Evolutionary conservation across 83 land plant genomes (phyloP), one percentile per base, ranked within the genome.

Genomic region (Picea abies): DNA sequence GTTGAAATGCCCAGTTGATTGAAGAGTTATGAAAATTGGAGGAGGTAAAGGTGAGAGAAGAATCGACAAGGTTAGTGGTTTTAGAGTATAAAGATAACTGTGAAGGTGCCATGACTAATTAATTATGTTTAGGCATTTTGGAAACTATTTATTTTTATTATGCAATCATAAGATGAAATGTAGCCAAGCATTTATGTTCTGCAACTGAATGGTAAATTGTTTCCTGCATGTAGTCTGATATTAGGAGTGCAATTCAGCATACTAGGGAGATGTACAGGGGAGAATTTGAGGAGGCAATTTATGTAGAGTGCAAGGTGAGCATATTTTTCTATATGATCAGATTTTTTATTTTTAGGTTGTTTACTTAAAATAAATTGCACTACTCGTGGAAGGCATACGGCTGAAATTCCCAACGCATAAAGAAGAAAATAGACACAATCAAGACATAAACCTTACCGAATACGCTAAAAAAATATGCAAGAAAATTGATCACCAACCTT

Each of bases 261-360:
- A 84, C 82, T 49, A 63, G 70, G 77, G 60, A 76, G 63, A 81
- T 79, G 86, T 90, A 90, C 72, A 83, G 63, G 75, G 81, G 41
- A 80, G 84, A 86, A 71, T 86, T 91, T 82, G 87, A 86, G 63
- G 84, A 92, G 16, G 84, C 87, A 35, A 87, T 82, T 10, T 80
- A 63, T 84, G 83, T 88, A 17, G 87, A 87, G 80, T 66, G 81
- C 11, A 88, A 88, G 86, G 94, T 89, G 81, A 25, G 60, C 60
- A 81, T 72, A 37, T 20, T 47, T 2, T 75, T 65, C 79, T 75
- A 35, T 76, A 67, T 20, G n/a, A 47, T 47, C 26, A 49, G 52
- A 70, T 69, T 25, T 49, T 79, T 60, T 35, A 6, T 63, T 39
- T 52, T 39, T 11, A 37, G 80, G 6, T 10, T 12, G 16, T 61